A percentile compares a stretch with the other conserved stretches of the same genome.
These are phyloP conservation scores for Brasenia schreberi DNA, from an alignment of 164 flowering plant species.

Conservation along the genomic window DNA sequence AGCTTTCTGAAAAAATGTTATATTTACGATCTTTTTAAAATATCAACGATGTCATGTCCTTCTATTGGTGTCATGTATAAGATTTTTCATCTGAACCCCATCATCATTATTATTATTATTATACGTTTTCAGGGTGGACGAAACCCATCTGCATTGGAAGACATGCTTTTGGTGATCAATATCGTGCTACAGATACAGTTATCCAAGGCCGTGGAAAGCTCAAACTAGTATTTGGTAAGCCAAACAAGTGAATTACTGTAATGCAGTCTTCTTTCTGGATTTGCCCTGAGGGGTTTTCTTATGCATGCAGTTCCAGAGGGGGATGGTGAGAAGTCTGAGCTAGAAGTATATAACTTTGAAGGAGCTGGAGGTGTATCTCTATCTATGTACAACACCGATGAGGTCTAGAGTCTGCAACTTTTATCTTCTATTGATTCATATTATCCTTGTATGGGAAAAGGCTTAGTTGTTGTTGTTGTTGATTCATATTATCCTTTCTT, in stretches of 20 bases:
- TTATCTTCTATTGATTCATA: too few species aligned
- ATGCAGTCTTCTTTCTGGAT: background rate
- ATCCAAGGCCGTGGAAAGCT: slow-evolving; percentile 86
- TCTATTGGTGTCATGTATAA: too few species aligned
- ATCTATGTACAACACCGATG: slow-evolving; percentile 97
- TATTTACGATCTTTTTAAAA: too few species aligned
- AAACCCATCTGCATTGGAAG: slow-evolving; percentile 98
- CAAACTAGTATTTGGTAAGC: slow-evolving; percentile 77
- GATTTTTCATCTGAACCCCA: too few species aligned
- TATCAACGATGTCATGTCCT: too few species aligned
- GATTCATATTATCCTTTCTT: background rate
- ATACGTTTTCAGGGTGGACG: slow-evolving; percentile 59
- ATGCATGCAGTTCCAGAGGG: slow-evolving; percentile 66
- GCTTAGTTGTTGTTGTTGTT: background rate
- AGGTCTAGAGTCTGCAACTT: slow-evolving; percentile 30
- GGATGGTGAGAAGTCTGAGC: slow-evolving; percentile 39
- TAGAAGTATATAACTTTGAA: slow-evolving; percentile 75
- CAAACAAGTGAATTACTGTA: background rate
- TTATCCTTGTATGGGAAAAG: too few species aligned
- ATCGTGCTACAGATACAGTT: slow-evolving; percentile 85
- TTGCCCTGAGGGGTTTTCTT: background rate
- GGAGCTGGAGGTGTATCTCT: slow-evolving; percentile 90
- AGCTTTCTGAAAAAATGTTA: too few species aligned
- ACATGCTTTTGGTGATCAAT: slow-evolving; percentile 98
- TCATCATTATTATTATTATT: too few species aligned